phyloP scores from a whole-genome alignment of 306 rosid genomes.

The Quillaja saponaria region DNA sequence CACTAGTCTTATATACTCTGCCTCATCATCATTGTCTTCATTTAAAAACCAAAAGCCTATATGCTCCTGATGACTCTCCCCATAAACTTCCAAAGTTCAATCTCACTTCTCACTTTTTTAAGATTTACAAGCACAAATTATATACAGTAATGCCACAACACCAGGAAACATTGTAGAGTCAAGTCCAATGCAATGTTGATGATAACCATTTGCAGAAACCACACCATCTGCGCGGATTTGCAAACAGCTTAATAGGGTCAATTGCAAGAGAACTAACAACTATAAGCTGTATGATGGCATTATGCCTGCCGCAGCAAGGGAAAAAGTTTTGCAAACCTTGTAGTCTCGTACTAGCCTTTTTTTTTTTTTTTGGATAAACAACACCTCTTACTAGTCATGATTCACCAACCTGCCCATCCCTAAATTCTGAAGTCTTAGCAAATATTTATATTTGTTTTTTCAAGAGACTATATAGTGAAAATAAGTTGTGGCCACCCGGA shows the following conservation, averaged over 20 bases:
- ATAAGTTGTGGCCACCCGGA: background rate
- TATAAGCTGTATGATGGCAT: slow-evolving; percentile 10
- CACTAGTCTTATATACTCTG: slow-evolving; percentile 12
- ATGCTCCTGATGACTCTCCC: slow-evolving; percentile 30
- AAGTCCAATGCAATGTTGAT: slow-evolving; percentile 26
- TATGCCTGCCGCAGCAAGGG: background rate
- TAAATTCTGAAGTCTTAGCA: too few relatives aligned
- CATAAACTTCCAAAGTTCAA: slow-evolving; percentile 35
- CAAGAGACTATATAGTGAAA: slow-evolving; percentile 2
- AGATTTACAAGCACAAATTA: slow-evolving; percentile 57
- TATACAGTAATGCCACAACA: slow-evolving; percentile 47
- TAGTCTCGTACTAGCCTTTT: too few relatives aligned
- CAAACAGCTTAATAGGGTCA: slow-evolving; percentile 26
- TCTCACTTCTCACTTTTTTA: slow-evolving; percentile 39
- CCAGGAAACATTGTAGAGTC: slow-evolving; percentile 28
- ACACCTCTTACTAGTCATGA: slow-evolving; percentile 7
- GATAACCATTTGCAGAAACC: slow-evolving; percentile 30
- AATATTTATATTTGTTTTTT: background rate
- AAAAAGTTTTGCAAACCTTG: background rate
- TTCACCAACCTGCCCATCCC: background rate
- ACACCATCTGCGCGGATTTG: slow-evolving; percentile 55
- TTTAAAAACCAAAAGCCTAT: slow-evolving; percentile 29
- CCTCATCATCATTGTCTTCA: slow-evolving; percentile 26
- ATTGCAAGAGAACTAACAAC: slow-evolving; percentile 13
- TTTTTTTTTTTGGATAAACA: too few relatives aligned